Evolutionary conservation across 2,329 filamentous ascomycete species (phyloP).

Genomic region (Sporothrix variecibatus): DNA sequence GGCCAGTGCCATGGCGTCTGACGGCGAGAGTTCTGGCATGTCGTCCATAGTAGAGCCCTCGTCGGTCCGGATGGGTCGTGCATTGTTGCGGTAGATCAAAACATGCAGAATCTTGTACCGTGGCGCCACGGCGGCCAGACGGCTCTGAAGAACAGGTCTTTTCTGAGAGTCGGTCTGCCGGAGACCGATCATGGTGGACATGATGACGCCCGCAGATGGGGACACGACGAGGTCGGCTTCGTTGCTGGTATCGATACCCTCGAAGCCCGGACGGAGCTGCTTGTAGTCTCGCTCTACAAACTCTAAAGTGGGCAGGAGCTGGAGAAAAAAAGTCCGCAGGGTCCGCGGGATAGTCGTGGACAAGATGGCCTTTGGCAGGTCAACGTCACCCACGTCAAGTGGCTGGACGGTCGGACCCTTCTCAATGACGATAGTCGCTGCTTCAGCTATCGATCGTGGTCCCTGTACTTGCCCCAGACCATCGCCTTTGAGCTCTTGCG

Average conservation of each 20-base stretch:
- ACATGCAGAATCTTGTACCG: conserved; percentile 70
- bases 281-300: conserved; percentile 37
- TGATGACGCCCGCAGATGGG: conserved; percentile 66
- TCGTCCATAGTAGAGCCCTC: conserved; percentile 35
- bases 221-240: conserved; percentile 72
- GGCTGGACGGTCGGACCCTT: neutral
- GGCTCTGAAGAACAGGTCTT: neutral
- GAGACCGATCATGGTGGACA: conserved; percentile 70
- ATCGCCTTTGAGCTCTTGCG: neutral
- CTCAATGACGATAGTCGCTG: neutral
- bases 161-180: conserved; percentile 53
- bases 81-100: conserved; percentile 60
- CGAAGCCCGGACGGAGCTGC: neutral
- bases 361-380: conserved; percentile 33
- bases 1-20: conserved; percentile 49
- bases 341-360: conserved; percentile 32
- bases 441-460: no score
- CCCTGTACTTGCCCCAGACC: neutral
- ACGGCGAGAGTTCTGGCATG: conserved; percentile 40
- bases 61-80: conserved; percentile 27
- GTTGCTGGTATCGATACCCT: neutral
- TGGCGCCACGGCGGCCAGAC: conserved; percentile 43
- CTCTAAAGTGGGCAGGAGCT: conserved; percentile 33
- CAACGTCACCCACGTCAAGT: neutral
- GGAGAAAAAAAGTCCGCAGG: conserved; percentile 30